Evolutionary conservation across 2,329 filamentous ascomycete species (phyloP), one percentile per base, ranked within the genome.

Genomic region (Macroventuria anomochaeta): DNA sequence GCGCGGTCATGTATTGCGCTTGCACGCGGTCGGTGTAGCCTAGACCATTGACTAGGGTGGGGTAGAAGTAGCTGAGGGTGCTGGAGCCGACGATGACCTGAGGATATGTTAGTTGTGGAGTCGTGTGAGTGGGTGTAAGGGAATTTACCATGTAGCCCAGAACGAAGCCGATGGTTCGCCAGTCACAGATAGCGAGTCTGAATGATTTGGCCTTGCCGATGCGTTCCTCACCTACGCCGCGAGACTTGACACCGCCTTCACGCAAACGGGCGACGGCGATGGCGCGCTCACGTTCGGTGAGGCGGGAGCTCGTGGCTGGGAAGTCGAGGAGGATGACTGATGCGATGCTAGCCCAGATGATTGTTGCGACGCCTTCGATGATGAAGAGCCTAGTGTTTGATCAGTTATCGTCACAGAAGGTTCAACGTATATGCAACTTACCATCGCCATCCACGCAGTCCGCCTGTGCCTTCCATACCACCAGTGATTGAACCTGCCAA

Each of bases 21-120:
- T 69, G 63, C 36, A 74, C 74, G 15, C 74, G 69, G 4, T 71
- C 69, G 2, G 69, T 76, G 59, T 82, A 84, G 17, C 81, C 81
- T 0, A 84, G 75, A 2, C 77, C 79, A n/a, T 77, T 68, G 38
- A 83, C 80, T 7, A 83, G 72, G 0, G 80, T 81, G 0, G 80
- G 81, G 58, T 83, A 83, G 64, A 83, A 83, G 71, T 83, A 84
- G 2, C 77, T 79, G 12, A 83, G 72, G 0, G 81, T 83, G 1
- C 77, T 79, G 1, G 79, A 79, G 2, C 81, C 80, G 33, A 77
- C 76, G 39, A 78, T 78, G 37, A 73, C 67, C 71, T 73, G 15
- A n/a, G 1, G 5, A 8, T 3, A 7, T 39, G 47, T 63, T 46
- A 65, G 38, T 34, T 8, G 37, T 5, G 17, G 12, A 18, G 28